Base-by-base conservation (phyloP, 148 eudicot genomes). In the Polygonum aviculare region DNA sequence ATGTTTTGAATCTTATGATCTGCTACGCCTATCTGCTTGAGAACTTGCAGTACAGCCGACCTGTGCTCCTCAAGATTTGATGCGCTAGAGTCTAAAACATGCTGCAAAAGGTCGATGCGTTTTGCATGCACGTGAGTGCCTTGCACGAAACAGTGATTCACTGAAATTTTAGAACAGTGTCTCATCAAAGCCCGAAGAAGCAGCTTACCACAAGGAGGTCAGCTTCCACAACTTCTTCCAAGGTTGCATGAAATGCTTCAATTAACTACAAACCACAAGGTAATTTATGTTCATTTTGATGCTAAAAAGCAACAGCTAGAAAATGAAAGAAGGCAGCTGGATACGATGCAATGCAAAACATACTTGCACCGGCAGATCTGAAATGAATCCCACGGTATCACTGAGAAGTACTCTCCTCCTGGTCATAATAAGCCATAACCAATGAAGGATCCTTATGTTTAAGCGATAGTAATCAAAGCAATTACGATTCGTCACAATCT, bases 171-270 rank as follows among this genome's bases (percentile, higher is more conserved):
- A 40, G 19, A 55, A 14, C 14, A 35, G 35, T 36, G 4, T 65
- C 41, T 65, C 71, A 35, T 65, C 14, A 35, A 36, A 65, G 19
- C 16, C 71, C 19, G 36, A 65, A 40, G 44, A 18, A 15, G 12
- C 51, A 65, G 57, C 85, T 73, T 85, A 90, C 98, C 98, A 95
- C 96, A 62, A 95, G 94, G 79, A 95, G 86, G 76, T 95, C 98
- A 79, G 98, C 97, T 82, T 92, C 97, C 52, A 84, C 92, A 79
- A 95, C 98, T 89, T 92, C 97, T 85, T 95, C 97, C 89, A 95
- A 82, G 74, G 98, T 95, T 65, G 98, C 97, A 84, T 92, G 94
- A 83, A 95, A 95, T 70, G 98, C 97, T 84, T 95, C 97, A 63
- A 95, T 90, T 72, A 95, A 81, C 97, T 92, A 86, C 80, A 79